Percentiles rank a stretch among this genome's conserved stretches.
Conservation (phyloP, 805 yeast genomes). For the Candida maltosa region DNA sequence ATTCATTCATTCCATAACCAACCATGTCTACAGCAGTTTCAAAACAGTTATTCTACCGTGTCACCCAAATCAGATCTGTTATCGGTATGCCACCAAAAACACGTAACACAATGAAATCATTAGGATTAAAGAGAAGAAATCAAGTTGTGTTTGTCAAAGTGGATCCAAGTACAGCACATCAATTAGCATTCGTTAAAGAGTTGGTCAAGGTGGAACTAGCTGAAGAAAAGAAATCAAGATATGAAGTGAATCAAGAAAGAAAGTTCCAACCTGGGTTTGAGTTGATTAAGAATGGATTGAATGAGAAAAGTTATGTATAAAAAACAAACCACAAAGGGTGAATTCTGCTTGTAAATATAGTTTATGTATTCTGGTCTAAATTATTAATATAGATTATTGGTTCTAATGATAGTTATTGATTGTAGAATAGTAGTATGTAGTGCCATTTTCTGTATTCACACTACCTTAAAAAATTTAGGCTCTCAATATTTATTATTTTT, state of each 20-base stretch:
- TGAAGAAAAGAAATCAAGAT: conserved; percentile 47
- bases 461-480: background rate
- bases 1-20: no score
- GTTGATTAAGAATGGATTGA: conserved; percentile 8
- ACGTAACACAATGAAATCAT: conserved; percentile 60
- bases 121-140: conserved; percentile 77
- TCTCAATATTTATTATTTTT: no score
- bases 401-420: no score
- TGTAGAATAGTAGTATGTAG: no score
- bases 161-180: conserved; percentile 80
- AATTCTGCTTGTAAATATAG: no score
- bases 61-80: conserved; percentile 76
- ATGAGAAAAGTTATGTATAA: no score
- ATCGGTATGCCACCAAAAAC: conserved; percentile 77
- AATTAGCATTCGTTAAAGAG: conserved; percentile 79
- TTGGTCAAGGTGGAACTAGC: conserved; percentile 78
- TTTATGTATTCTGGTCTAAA: no score
- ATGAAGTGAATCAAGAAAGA: conserved; percentile 52
- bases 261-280: conserved; percentile 63
- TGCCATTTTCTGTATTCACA: no score
- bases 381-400: no score
- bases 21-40: conserved; percentile 6
- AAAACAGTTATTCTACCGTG: conserved; percentile 40
- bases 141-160: conserved; percentile 70
- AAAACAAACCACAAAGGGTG: background rate